Base-by-base conservation (phyloP, 495 filamentous ascomycete genomes). In the Hyaloscypha finlandica region DNA sequence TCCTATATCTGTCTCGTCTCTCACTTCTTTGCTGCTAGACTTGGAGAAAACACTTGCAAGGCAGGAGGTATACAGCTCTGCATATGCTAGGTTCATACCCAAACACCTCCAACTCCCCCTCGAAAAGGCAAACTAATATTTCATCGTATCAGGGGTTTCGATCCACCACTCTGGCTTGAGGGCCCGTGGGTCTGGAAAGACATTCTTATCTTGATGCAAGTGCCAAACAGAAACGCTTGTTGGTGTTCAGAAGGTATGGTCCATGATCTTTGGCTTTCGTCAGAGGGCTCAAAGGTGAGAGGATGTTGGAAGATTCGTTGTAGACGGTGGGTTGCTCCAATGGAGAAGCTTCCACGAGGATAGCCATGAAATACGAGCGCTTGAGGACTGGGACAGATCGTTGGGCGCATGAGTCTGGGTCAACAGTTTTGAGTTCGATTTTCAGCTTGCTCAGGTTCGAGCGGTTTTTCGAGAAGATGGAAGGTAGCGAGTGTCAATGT, bases 51-150 rank as follows among this genome's bases (percentile, higher is more conserved):
- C 39, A 0, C 58, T 66, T 1, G 80, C 77, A 8, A 83, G 33
- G 0, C 67, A 68, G 25, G 25, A 25, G 9, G 79, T 42, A 62
- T 76, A 81, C 1, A 82, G 16, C 67, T 81, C 78, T 9, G 80
- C 77, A 66, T 75, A 78, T 0, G 79, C 81, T 19, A 65, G 57
- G 61, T 81, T 79, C 52, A 82, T 83, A 3, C 81, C 85, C 30
- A 87, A 69, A 58, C 84, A 86, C 29, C 71, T 70, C 33, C 84
- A 65, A 3, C 71, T 77, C 2, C 84, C 82, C 69, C 78, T 82
- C 29, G 72, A 77, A 60, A 86, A 86, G 0, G 80, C 62, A 4
- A 83, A 72, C 61, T 84, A 39, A 54, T 83, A 81, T 63, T 72
- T 72, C 8, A 77, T 71, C 12, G 76, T 66, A 2, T 74, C 69